Base-by-base conservation (phyloP, 805 yeast species). In the Yamadazyma olivae region DNA sequence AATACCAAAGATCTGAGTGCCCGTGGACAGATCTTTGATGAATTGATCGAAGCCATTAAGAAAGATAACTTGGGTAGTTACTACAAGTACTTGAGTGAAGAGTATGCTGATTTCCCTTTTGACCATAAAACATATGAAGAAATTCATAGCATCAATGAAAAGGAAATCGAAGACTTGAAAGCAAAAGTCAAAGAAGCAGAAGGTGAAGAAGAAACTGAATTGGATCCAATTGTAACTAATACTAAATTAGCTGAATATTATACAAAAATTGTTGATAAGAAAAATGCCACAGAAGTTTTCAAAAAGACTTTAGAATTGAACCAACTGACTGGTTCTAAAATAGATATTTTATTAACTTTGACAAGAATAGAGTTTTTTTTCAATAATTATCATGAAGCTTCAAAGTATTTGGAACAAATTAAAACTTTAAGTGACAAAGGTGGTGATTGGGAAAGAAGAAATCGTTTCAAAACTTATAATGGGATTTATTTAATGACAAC, bases 371-470 rank as follows among this genome's bases (percentile, higher is more conserved):
- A 95, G n/a, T 81, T 89, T 50, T 89, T 93, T 59, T 91, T 75
- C 59, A 81, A 82, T 53, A 95, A 93, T 62, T 80, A 79, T 54
- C 60, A 66, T 5, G 77, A 77, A 45, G 82, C 84, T 30, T 75
- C 81, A 40, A 78, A 79, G 49, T 81, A 82, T 53, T 73, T 93
- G 46, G 91, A 83, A 37, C 80, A 80, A 48, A 79, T 83, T 14
- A 79, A 83, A 53, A 54, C 67, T 17, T 73, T 87, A 57, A 88
- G 93, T 52, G 98, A 91, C 52, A 85, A 88, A 53, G 99, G 98
- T 38, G 99, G 99, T 44, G 99, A 93, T 60, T 93, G 99, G 99
- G 99, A 93, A 65, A 85, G 99, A 62, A 81, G 96, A 54, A 93
- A 93, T 66, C 71, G 96, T 49, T 88, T 77, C 71, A 93, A 93